Conservation (phyloP, 805 yeast genomes). For the Candida lessepsii region DNA sequence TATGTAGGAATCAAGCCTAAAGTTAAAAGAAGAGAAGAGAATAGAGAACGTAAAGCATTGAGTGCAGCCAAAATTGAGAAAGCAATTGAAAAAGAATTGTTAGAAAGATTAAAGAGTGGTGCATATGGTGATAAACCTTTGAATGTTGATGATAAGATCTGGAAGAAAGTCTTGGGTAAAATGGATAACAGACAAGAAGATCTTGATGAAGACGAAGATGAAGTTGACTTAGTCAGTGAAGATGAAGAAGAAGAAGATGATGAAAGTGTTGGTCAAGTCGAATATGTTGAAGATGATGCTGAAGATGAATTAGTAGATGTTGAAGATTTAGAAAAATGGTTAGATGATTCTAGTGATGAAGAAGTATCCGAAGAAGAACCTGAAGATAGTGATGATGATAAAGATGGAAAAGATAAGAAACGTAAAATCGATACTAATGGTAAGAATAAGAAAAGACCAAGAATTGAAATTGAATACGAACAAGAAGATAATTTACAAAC, state of each 20-base stretch:
- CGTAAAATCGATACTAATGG: conserved; percentile 36
- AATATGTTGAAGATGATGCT: conserved; percentile 87
- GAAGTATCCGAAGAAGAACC: conserved; percentile 28
- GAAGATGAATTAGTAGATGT: conserved; percentile 88
- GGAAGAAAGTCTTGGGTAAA: conserved; percentile 88
- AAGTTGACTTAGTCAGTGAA: conserved; percentile 46
- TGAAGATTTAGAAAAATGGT: conserved; percentile 91
- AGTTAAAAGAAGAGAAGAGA: conserved; percentile 90
- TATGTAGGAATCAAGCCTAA: conserved; percentile 91
- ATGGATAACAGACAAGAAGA: conserved; percentile 64
- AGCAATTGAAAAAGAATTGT: conserved; percentile 91
- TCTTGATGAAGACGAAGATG: conserved; percentile 58
- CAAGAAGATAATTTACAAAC: conserved; percentile 24
- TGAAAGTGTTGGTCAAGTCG: conserved; percentile 71
- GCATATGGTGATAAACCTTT: conserved; percentile 98
- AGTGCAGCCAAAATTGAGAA: conserved; percentile 96
- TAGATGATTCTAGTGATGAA: conserved; percentile 46
- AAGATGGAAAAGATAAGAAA: conserved; percentile 30
- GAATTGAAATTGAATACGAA: conserved; percentile 83
- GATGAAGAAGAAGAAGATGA: conserved; percentile 22
- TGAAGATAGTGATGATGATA: conserved; percentile 36
- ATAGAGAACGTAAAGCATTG: conserved; percentile 93
- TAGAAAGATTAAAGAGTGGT: conserved; percentile 93
- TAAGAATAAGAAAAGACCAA: conserved; percentile 37
- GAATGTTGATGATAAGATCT: conserved; percentile 91